These are phyloP conservation scores for Epithele typhae DNA, from an alignment of 768 basidiomycete genomes.

Conservation along the genomic window DNA sequence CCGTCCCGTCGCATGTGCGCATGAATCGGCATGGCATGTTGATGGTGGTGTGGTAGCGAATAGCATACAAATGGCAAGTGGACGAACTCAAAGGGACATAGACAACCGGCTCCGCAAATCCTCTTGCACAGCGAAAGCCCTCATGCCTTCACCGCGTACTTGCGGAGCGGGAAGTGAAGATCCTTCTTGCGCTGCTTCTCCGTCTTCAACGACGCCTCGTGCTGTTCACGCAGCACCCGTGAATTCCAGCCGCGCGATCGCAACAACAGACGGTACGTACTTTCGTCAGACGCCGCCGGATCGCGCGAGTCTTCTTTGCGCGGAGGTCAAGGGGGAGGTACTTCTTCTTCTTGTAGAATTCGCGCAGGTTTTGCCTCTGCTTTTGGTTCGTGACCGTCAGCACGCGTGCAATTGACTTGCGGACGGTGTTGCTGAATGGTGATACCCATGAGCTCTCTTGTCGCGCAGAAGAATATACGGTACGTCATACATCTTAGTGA, in stretches of 20 bases:
- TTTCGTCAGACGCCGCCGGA: slow-evolving; percentile 91
- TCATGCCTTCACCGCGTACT: slow-evolving; percentile 95
- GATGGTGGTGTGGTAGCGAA: slow-evolving; percentile 29
- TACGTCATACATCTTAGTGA: slow-evolving; percentile 88
- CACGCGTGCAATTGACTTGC: slow-evolving; percentile 98
- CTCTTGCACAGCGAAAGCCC: slow-evolving; percentile 15
- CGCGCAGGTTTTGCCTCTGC: slow-evolving; percentile 91
- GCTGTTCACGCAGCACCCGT: slow-evolving; percentile 49
- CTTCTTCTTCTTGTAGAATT: slow-evolving; percentile 97
- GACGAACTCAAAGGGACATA: slow-evolving; percentile 23
- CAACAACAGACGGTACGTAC: slow-evolving; percentile 32
- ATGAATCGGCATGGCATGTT: slow-evolving; percentile 30
- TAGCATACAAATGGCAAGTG: slow-evolving; percentile 35
- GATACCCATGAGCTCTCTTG: neutral
- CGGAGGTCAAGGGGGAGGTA: slow-evolving; percentile 97
- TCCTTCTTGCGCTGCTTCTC: slow-evolving; percentile 94
- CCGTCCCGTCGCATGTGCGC: slow-evolving; percentile 6
- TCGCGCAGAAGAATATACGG: no score
- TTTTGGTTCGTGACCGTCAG: slow-evolving; percentile 99
- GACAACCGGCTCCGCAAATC: slow-evolving; percentile 20
- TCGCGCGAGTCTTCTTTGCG: slow-evolving; percentile 96
- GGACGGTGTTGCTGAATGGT: slow-evolving; percentile 73
- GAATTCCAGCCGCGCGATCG: slow-evolving; percentile 1
- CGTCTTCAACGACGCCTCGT: slow-evolving; percentile 83
- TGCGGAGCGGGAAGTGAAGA: slow-evolving; percentile 87